Conservation (phyloP, 106 monocot genomes). For the Iris macrosiphon region DNA sequence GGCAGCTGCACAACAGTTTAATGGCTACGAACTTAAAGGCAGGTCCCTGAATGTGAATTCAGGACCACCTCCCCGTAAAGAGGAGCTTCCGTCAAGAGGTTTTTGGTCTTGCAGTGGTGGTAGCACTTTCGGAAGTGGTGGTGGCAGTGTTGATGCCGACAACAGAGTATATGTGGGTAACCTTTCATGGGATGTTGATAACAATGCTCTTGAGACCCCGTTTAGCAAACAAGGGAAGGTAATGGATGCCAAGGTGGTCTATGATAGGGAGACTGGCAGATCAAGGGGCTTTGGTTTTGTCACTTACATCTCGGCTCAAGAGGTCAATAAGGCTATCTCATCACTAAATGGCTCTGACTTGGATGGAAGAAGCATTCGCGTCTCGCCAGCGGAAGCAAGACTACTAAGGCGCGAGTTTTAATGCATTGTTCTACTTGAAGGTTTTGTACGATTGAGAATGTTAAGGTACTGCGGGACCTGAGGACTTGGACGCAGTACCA, state of each 20-base stretch:
- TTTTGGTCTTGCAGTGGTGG: constrained; percentile 19
- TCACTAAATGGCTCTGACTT: constrained; percentile 74
- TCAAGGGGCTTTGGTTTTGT: constrained; percentile 95
- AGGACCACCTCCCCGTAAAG: constrained; percentile 69
- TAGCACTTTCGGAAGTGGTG: constrained; percentile 6
- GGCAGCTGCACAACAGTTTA: constrained; percentile 58
- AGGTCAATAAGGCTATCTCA: constrained; percentile 60
- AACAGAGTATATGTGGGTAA: constrained; percentile 75
- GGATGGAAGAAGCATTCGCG: constrained; percentile 68
- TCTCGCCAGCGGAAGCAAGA: constrained; percentile 59
- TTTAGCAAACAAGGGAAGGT: constrained; percentile 79
- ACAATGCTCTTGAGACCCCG: constrained; percentile 48
- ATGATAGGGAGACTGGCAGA: constrained; percentile 78
- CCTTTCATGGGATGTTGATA: constrained; percentile 80
- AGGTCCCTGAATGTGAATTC: constrained; percentile 76
- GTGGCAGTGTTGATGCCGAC: constrained; percentile 1
- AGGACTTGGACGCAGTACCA: too few species aligned
- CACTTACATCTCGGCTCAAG: constrained; percentile 58
- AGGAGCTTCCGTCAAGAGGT: constrained; percentile 43
- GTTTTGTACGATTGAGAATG: neutral
- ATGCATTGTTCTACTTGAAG: neutral
- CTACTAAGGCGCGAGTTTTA: constrained; percentile 45
- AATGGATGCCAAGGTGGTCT: constrained; percentile 69
- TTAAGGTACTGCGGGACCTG: too few species aligned
- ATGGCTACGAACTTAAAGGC: constrained; percentile 64